Conservation (phyloP, 2,329 filamentous ascomycete genomes). For the Talaromyces sp. region DNA sequence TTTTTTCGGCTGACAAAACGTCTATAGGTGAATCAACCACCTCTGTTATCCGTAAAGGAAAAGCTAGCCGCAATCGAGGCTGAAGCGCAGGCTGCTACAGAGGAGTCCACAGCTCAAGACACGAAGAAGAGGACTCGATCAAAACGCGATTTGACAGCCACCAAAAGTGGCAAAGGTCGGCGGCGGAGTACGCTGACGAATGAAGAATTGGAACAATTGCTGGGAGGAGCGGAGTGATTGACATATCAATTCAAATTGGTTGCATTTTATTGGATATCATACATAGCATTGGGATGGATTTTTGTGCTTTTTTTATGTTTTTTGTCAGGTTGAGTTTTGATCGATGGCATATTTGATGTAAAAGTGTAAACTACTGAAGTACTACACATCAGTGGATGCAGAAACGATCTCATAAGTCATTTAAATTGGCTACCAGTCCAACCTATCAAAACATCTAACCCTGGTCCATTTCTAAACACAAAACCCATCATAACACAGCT, state of each 20-base stretch:
- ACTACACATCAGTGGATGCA: too few species aligned
- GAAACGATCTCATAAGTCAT: not conserved
- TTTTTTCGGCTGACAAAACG: not conserved
- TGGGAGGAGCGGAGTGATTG: constrained; percentile 21
- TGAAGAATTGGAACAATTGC: constrained; percentile 38
- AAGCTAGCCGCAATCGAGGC: constrained; percentile 40
- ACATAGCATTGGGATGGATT: constrained; percentile 8
- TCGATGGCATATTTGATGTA: constrained; percentile 3
- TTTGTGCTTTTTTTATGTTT: not conserved
- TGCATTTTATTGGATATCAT: not conserved
- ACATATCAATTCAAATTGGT: not conserved
- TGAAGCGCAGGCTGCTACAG: constrained; percentile 33
- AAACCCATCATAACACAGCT: not conserved
- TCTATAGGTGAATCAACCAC: constrained; percentile 13
- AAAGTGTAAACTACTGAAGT: not conserved
- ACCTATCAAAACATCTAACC: not conserved
- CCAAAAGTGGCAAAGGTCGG: constrained; percentile 15
- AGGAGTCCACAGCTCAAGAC: constrained; percentile 20
- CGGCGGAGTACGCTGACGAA: constrained; percentile 41
- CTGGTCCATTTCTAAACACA: not conserved
- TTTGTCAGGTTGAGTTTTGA: not conserved
- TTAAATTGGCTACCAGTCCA: not conserved
- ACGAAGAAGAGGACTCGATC: constrained; percentile 7
- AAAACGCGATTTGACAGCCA: constrained; percentile 15
- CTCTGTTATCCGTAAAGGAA: constrained; percentile 33